A percentile compares a stretch with the other conserved stretches of the same genome.
These are phyloP conservation scores for Cicer judaicum DNA, from an alignment of 306 rosid genomes.

Conservation along the genomic window DNA sequence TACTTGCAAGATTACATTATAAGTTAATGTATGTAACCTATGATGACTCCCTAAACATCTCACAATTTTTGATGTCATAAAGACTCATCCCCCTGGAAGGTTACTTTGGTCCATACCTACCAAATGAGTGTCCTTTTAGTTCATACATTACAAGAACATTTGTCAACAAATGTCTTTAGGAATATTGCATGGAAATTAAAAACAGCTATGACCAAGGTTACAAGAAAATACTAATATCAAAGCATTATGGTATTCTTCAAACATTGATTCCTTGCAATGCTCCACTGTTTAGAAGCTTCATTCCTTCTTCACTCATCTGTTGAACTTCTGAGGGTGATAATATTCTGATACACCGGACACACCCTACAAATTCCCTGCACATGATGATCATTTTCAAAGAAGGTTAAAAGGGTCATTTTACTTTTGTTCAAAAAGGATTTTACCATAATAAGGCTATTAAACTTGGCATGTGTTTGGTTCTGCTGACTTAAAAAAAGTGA, in stretches of 20 bases:
- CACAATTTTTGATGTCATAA: constrained; percentile 35
- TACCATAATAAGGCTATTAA: background rate
- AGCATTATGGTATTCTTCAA: constrained; percentile 29
- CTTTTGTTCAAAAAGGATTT: background rate
- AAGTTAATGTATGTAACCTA: constrained; percentile 31
- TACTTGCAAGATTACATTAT: too few species aligned
- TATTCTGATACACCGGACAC: constrained; percentile 87
- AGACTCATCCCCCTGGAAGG: constrained; percentile 16
- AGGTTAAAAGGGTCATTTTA: background rate
- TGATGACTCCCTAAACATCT: constrained; percentile 35
- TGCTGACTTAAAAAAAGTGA: too few species aligned
- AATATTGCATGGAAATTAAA: background rate
- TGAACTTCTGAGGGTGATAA: constrained; percentile 88
- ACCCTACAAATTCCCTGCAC: constrained; percentile 89
- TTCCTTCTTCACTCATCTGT: constrained; percentile 97
- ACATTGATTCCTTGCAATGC: constrained; percentile 77
- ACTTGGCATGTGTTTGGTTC: background rate
- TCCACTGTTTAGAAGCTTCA: constrained; percentile 89
- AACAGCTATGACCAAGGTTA: background rate
- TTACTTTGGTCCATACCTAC: constrained; percentile 27
- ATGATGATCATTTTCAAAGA: constrained; percentile 13
- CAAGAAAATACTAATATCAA: constrained; percentile 28
- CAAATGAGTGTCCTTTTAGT: constrained; percentile 34
- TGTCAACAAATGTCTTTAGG: constrained; percentile 26
- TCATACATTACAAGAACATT: constrained; percentile 40